Base-by-base conservation (phyloP, 192 early-diverging fungal genomes). In the Podila epicladia region DNA sequence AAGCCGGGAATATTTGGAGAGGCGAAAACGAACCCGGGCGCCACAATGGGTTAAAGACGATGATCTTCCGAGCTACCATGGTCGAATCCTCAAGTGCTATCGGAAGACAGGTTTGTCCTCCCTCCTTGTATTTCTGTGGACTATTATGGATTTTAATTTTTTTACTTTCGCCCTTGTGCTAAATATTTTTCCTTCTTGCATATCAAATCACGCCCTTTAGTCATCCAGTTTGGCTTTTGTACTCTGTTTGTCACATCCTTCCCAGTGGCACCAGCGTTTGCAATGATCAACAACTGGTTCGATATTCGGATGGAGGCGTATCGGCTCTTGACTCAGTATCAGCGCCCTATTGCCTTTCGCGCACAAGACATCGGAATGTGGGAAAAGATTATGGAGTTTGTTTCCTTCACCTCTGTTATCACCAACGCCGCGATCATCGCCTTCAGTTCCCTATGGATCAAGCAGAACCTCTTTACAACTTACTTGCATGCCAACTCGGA, bases 181-280 rank as follows among this genome's bases (percentile, higher is more conserved):
- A 37, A 37, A 0, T 8, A 0, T 4, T 37, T 37, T 37, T 37
- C 35, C 9, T 37, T 9, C 35, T 9, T 37, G 4, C 6, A 1
- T 37, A 22, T 20, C 13, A 69, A 71, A 68, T 67, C 66, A 50
- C 13, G 8, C 45, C 2, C 35, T 2, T 59, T 83, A 74, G 87
- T 92, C 13, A 77, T 91, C 24, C 89, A 93, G 73, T 92, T 90
- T 84, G 93, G 92, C 2, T 94, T 89, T 69, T 84, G 94, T 38
- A 77, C 85, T 2, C 65, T 94, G 33, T 93, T 94, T 71, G 88
- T 89, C n/a, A 74, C 82, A 15, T 85, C 89, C 13, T 93, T 92
- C 65, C 93, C 93, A n/a, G 75, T 94, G 19, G 92, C 91, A 5
- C 89, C 93, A 15, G 60, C 90, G 5, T 87, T 94, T 67, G 90